These are phyloP conservation scores for Melaleuca quinquenervia DNA, from an alignment of 345 rosid species.

Conservation along the genomic window DNA sequence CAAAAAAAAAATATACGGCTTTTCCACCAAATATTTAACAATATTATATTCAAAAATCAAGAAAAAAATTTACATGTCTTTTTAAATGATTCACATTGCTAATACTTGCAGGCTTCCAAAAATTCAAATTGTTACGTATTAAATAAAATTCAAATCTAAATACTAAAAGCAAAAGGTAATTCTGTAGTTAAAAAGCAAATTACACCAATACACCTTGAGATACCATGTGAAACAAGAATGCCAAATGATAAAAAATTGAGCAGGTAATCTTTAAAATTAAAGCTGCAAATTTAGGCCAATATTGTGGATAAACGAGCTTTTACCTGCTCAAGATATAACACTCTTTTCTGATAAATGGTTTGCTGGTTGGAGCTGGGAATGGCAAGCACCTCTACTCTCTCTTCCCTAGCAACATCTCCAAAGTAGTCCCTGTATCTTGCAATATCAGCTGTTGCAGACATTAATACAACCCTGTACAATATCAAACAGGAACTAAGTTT, in stretches of 20 bases:
- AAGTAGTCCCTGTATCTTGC: constrained; percentile 75
- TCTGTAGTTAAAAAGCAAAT: not conserved
- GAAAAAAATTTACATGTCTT: not conserved
- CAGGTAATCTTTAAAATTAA: not conserved
- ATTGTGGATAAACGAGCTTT: not conserved
- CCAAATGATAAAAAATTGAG: not conserved
- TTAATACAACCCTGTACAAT: constrained; percentile 69
- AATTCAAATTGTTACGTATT: not conserved
- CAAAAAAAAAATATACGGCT: not conserved
- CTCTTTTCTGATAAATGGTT: constrained; percentile 51
- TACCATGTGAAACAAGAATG: not conserved
- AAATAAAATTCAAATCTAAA: not conserved
- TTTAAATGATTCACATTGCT: not conserved
- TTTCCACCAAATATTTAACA: not conserved
- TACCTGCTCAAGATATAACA: constrained; percentile 81
- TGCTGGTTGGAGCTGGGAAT: constrained; percentile 59
- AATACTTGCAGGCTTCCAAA: not conserved
- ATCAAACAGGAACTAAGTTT: not conserved
- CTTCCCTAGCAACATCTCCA: constrained; percentile 78
- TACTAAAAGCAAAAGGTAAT: not conserved
- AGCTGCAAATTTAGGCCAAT: not conserved
- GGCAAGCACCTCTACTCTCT: constrained; percentile 87
- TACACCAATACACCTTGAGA: not conserved
- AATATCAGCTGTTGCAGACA: constrained; percentile 98
- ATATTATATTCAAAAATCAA: not conserved